Base-by-base conservation (phyloP, 2,329 filamentous ascomycete species). In the Ceratocystis huliohia region DNA sequence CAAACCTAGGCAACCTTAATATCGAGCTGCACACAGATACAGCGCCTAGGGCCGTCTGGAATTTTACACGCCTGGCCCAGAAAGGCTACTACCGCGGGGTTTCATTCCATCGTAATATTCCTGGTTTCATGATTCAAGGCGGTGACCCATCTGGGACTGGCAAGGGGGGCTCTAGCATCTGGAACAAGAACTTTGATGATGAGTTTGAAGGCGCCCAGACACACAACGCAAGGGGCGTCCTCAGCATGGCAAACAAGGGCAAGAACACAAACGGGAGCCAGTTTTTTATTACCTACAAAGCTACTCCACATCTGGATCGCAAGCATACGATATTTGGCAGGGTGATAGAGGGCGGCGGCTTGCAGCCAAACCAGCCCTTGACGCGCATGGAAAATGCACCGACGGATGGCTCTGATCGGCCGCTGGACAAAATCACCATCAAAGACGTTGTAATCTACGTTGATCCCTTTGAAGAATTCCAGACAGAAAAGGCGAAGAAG, bases 171-270 rank as follows among this genome's bases (percentile, higher is more conserved):
- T 79, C 85, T 62, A 95, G 89, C 72, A 86, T 96, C 68, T 99
- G 94, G 94, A 89, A 89, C 67, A 96, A 95, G 76, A 89, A 91
- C 69, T 99, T 99, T 72, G 82, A 88, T 65, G 94, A 99, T 74
- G 94, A 99, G 74, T 88, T 97, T 69, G 91, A 96, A 17, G 91
- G 92, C 0, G 91, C 93, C 0, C 76, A 91, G 50, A 88, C 87
- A n/a, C 94, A 99, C 72, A 88, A 91, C 72, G 78, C 81, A 0
- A 81, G 92, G 33, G 94, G 94, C 13, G 83, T 92, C 0, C 73
- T 95, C 30, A 91, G 88, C 70, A 99, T 99, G 94, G 94, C 94
- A 50, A 99, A 99, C 76, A 99, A 99, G 74, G 94, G 94, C 67
- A 96, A 96, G 73, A 93, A 96, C 73, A 97, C 93, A 25, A 99